Evolutionary conservation across 2,329 filamentous ascomycete species (phyloP).

Genomic region (Stromatinia cepivora): DNA sequence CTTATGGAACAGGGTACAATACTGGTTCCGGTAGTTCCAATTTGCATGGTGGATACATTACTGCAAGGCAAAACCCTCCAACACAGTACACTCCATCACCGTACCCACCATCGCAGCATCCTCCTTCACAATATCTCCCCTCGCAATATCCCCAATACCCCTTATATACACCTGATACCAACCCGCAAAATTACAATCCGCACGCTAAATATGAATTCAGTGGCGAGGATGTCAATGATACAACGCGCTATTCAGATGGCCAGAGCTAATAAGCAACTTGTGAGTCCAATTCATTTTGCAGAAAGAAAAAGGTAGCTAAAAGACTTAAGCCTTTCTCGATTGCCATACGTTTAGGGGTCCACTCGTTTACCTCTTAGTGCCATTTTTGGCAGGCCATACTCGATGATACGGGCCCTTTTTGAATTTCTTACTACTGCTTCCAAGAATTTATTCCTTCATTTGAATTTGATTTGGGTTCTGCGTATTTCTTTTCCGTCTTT

Average conservation of each 20-base stretch:
- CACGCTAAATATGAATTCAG: neutral
- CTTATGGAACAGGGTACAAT: neutral
- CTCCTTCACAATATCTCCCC: neutral
- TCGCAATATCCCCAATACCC: neutral
- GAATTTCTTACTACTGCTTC: neutral
- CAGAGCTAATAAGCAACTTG: neutral
- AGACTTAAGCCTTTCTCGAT: neutral
- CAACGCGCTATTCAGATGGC: neutral
- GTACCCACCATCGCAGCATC: neutral
- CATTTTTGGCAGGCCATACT: neutral
- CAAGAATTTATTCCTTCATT: neutral
- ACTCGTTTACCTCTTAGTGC: neutral
- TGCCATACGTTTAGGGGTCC: constrained; percentile 10
- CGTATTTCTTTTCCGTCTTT: neutral
- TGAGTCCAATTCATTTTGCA: neutral
- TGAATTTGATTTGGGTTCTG: neutral
- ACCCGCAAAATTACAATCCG: neutral
- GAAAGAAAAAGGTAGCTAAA: neutral
- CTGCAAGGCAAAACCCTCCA: neutral
- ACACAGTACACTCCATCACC: neutral
- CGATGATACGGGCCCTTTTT: neutral
- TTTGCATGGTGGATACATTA: neutral
- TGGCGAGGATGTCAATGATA: neutral
- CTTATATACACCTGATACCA: neutral
- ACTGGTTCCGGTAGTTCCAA: neutral